Evolutionary conservation across 495 filamentous ascomycete species (phyloP), one percentile per base, ranked within the genome.

Genomic region (Hypoxylon trugodes): DNA sequence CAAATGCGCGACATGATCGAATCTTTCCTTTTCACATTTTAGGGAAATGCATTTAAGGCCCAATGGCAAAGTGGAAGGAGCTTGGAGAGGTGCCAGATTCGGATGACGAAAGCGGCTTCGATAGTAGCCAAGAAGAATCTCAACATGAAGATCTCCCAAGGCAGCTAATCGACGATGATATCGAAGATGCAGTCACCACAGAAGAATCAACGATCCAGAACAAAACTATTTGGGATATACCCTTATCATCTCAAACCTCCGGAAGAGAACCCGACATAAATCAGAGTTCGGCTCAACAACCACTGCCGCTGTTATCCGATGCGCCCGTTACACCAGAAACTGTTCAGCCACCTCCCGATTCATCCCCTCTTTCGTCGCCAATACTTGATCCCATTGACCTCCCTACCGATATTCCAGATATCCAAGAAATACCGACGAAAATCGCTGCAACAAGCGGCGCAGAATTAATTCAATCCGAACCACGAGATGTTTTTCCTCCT

Each of bases 41-140:
- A 58, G 30, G 43, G 70, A 68, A 61, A 73, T 73, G 70, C 64
- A 36, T 68, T 37, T 45, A 28, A 56, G 57, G 9, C 51, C 42
- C 59, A 65, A 85, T 85, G 83, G 81, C 70, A 65, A 76, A 74
- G 68, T 86, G 83, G 83, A 84, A 79, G 77, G 78, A 82, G 76
- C 73, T 79, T 70, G 82, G 83, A 66, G 81, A 79, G 71, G 81
- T 86, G 47, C 81, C 82, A 59, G 83, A 83, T 67, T 84, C 83
- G 74, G 82, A 86, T 65, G 82, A 84, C 58, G 79, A 81, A 68
- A 73, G 79, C 40, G 69, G 58, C 25, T 74, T 75, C 62, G 81
- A 82, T 50, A 76, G 52, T 6, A 67, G 75, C 41, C 59, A 69
- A 40, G 74, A 79, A 52, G 74, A 79, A 52, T 71, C 61, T 13